Percentiles rank a stretch among this genome's conserved stretches.
Evolutionary conservation across 2,329 filamentous ascomycete genomes (phyloP).

Genomic region (Trichoderma sp.): DNA sequence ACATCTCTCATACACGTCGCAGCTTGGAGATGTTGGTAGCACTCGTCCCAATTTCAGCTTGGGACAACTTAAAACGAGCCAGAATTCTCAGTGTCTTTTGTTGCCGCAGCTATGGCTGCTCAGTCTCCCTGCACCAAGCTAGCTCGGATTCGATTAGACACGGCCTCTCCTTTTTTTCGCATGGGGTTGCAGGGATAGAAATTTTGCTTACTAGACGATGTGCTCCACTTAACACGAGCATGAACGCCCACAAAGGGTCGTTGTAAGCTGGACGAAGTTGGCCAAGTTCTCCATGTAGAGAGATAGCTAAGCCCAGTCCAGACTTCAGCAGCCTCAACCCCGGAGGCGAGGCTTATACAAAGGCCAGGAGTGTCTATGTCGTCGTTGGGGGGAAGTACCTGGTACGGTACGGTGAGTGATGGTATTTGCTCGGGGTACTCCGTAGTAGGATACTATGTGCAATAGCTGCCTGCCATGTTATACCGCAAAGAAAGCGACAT

Average conservation of each 20-base stretch:
- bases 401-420: neutral
- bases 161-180: slow-evolving; percentile 17
- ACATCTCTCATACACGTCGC: neutral
- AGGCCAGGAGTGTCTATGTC: neutral
- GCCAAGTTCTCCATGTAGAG: slow-evolving; percentile 1
- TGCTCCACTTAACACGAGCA: slow-evolving; percentile 23
- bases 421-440: neutral
- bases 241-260: slow-evolving; percentile 16
- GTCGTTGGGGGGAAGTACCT: neutral
- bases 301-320: slow-evolving; percentile 7
- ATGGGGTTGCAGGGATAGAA: slow-evolving; percentile 22
- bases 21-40: neutral
- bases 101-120: neutral
- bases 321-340: neutral
- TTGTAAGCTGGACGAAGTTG: neutral
- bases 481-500: neutral
- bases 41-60: neutral
- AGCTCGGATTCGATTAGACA: slow-evolving; percentile 8
- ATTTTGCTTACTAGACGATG: slow-evolving; percentile 8
- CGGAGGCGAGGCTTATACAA: neutral
- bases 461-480: neutral
- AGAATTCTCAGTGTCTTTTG: neutral
- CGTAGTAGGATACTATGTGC: neutral
- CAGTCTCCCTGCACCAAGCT: slow-evolving; percentile 7
- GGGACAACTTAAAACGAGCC: neutral